Evolutionary conservation across 2,329 filamentous ascomycete species (phyloP), one percentile per base, ranked within the genome.

Genomic region (Rugonectria rugulosa): DNA sequence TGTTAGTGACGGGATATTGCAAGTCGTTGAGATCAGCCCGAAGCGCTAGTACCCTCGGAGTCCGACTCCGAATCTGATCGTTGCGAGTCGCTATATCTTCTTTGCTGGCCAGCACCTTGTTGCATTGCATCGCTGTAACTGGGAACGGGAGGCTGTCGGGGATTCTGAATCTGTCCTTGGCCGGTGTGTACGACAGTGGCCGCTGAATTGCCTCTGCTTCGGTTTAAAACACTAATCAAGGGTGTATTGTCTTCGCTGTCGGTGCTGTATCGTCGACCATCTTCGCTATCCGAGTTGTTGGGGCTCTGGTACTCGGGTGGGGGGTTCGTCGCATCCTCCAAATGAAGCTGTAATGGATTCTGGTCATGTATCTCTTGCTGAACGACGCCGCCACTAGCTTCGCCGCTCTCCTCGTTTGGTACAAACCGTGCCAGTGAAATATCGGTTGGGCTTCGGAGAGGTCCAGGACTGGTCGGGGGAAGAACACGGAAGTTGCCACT

Each of bases 351-450:
- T 2, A 76, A 55, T 1, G 73, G 73, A 27, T 76, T 75, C 42
- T 76, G 70, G 53, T 78, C 68, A 47, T 72, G 68, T 1, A 56
- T 64, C 34, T 69, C 62, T 29, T 65, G 57, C 7, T 68, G 62
- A 49, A 52, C 56, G 49, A 58, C 36, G 56, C 65, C 64, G 65
- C 53, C 57, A 70, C 76, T 61, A 64, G 68, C 74, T 53, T 92
- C 91, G 68, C 92, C 91, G n/a, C 81, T 84, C 52, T 87, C 83
- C 63, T 93, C 88, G 59, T 77, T 80, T 3, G 83, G 89, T 38
- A 91, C 88, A 48, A 97, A 82, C 68, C 94, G 92, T 23, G 93
- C 91, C 42, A 99, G 84, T 8, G 93, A 97, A 63, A 99, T 99
- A 72, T 98, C 95, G 10, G 95, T 98, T 8, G 95, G 93, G 68